Evolutionary conservation across 2,329 filamentous ascomycete species (phyloP).

Genomic region (Magnaporthales sp.): DNA sequence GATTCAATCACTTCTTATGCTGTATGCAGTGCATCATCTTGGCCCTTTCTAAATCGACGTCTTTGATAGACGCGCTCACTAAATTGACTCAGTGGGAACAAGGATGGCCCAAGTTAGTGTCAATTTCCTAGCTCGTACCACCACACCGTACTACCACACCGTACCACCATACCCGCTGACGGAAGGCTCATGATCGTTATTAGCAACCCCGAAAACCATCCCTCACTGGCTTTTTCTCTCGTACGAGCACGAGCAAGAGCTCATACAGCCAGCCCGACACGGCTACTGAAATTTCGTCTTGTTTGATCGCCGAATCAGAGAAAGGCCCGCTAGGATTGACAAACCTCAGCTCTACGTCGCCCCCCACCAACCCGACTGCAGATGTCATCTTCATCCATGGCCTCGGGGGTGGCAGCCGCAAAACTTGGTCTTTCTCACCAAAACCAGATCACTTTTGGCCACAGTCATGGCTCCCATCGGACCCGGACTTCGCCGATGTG

Average conservation of each 20-base stretch:
- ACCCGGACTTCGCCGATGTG: slow-evolving; percentile 20
- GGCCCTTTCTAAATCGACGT: too few relatives aligned
- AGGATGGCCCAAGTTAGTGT: too few relatives aligned
- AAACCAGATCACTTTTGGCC: slow-evolving; percentile 26
- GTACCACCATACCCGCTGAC: too few relatives aligned
- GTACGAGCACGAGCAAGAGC: neutral
- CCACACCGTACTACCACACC: too few relatives aligned
- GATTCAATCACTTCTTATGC: too few relatives aligned
- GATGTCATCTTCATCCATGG: slow-evolving; percentile 31
- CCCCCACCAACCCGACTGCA: neutral
- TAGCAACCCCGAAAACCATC: neutral
- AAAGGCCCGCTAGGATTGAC: slow-evolving; percentile 13
- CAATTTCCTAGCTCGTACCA: too few relatives aligned
- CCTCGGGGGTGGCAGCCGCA: slow-evolving; percentile 25
- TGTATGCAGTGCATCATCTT: too few relatives aligned
- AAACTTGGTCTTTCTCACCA: slow-evolving; percentile 24
- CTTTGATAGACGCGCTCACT: too few relatives aligned
- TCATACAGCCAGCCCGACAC: neutral
- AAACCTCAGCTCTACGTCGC: slow-evolving; percentile 9
- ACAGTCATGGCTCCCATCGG: slow-evolving; percentile 21
- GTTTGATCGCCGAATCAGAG: slow-evolving; percentile 5
- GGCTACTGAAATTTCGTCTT: neutral
- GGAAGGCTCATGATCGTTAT: too few relatives aligned
- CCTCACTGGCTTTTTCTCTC: neutral
- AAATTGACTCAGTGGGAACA: too few relatives aligned